Evolutionary conservation across 768 basidiomycete genomes (phyloP), one percentile per base, ranked within the genome.

Genomic region (Lentinula lateritia): DNA sequence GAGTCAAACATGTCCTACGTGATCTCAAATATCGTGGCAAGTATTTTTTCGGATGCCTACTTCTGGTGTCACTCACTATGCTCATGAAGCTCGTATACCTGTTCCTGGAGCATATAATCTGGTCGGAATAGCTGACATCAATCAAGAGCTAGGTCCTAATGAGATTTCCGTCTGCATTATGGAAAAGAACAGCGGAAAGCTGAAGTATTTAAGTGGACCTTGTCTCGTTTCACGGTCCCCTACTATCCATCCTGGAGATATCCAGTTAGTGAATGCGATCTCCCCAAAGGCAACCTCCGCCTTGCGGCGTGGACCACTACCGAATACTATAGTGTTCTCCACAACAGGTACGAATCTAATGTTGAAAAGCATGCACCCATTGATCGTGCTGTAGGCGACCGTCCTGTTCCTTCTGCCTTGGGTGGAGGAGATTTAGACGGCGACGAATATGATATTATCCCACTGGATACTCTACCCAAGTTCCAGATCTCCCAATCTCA

Each of bases 381-480:
- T 36, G 16, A 55, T 36, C 18, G n/a, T 9, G 13, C 9, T 32
- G 12, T 45, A 88, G 88, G 87, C 7, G 59, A 69, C 13, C 78
- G 88, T n/a, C 85, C 89, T 0, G 66, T 89, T 13, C 81, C 86
- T 0, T 84, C 85, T 4, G 85, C 76, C 61, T 75, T 88, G 0
- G 87, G 87, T 2, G 88, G 88, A 1, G 88, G 88, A 0, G 89
- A 90, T 67, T 73, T 88, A 7, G 88, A 90, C 67, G 88, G 87
- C 28, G 86, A 87, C 61, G 69, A 75, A 12, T 87, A 83, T 61
- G 83, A 84, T 61, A 62, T 85, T 0, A 76, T 84, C 41, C 79
- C 80, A 3, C 67, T 83, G 48, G 64, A 72, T 6, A 63, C 70
- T 20, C 68, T 74, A 16, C 76, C 80, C 15, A 70, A 71, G 43